phyloP scores from a whole-genome alignment of 2,329 filamentous ascomycete genomes.

The Tolypocladium endophyticum region DNA sequence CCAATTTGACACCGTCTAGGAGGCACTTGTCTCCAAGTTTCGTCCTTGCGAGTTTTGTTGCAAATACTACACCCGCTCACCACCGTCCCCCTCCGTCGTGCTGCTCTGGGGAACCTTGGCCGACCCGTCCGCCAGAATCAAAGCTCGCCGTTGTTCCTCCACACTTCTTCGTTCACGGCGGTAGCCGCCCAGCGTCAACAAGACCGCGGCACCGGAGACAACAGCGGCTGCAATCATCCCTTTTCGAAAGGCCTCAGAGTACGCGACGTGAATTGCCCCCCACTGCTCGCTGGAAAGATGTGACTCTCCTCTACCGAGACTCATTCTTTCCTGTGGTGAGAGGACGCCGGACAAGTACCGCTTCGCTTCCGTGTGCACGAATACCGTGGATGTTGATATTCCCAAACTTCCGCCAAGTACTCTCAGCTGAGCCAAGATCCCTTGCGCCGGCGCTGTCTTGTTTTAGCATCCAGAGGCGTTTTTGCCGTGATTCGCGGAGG shows the following conservation, averaged over 20 bases:
- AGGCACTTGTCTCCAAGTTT: background rate
- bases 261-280: slow-evolving; percentile 23
- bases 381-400: slow-evolving; percentile 40
- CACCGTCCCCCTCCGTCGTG: background rate
- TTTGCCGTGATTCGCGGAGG: background rate
- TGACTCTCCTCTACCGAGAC: slow-evolving; percentile 10
- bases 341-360: slow-evolving; percentile 17
- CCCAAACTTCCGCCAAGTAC: slow-evolving; percentile 44
- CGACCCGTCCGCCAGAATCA: slow-evolving; percentile 7
- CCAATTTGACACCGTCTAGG: background rate
- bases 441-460: slow-evolving; percentile 36
- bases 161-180: slow-evolving; percentile 13
- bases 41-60: background rate
- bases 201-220: slow-evolving; percentile 27
- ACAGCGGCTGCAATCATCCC: slow-evolving; percentile 36
- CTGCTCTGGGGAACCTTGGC: background rate
- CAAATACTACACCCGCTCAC: background rate
- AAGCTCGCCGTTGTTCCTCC: slow-evolving; percentile 9
- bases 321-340: slow-evolving; percentile 16
- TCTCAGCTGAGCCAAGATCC: slow-evolving; percentile 38
- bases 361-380: slow-evolving; percentile 24
- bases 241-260: slow-evolving; percentile 31
- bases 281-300: slow-evolving; percentile 17
- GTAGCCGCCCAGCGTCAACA: slow-evolving; percentile 29
- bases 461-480: background rate